phyloP scores from a whole-genome alignment of 2,329 filamentous ascomycete species.

The Beauveria medogensis region DNA sequence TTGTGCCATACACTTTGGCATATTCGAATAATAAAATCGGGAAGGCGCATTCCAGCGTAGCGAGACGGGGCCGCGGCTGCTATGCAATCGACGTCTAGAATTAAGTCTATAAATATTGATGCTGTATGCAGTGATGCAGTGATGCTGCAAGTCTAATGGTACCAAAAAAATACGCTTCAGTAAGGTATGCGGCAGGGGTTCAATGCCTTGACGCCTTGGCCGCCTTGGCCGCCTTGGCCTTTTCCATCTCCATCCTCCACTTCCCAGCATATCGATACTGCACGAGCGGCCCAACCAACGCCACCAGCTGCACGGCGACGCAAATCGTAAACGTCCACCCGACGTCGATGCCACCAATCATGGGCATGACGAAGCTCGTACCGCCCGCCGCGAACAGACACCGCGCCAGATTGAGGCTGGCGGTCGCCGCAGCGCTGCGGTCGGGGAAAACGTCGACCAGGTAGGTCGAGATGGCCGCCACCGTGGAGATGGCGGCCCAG shows the following conservation, averaged over 20 bases:
- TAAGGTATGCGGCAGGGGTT: background rate
- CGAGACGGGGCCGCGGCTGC: no score
- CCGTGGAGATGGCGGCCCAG: conserved; percentile 41
- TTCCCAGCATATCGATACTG: conserved; percentile 33
- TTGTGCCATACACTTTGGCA: no score
- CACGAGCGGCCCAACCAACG: conserved; percentile 34
- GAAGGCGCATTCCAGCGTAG: no score
- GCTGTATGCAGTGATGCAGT: background rate
- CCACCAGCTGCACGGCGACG: conserved; percentile 32
- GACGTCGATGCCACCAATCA: conserved; percentile 37
- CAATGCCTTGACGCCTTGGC: no score
- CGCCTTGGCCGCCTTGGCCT: background rate
- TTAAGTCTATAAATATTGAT: background rate
- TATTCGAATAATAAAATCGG: no score
- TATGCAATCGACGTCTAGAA: background rate
- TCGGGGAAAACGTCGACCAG: conserved; percentile 45
- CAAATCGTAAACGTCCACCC: conserved; percentile 40
- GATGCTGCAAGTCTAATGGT: background rate
- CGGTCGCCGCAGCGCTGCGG: conserved; percentile 41
- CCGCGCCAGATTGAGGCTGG: conserved; percentile 43
- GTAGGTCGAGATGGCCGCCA: conserved; percentile 42
- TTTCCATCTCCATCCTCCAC: conserved; percentile 26
- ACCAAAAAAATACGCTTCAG: background rate
- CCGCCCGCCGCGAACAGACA: conserved; percentile 45
- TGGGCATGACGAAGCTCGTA: conserved; percentile 40